Conservation (phyloP, 2,329 filamentous ascomycete genomes). For the Penicillium capsulatum region DNA sequence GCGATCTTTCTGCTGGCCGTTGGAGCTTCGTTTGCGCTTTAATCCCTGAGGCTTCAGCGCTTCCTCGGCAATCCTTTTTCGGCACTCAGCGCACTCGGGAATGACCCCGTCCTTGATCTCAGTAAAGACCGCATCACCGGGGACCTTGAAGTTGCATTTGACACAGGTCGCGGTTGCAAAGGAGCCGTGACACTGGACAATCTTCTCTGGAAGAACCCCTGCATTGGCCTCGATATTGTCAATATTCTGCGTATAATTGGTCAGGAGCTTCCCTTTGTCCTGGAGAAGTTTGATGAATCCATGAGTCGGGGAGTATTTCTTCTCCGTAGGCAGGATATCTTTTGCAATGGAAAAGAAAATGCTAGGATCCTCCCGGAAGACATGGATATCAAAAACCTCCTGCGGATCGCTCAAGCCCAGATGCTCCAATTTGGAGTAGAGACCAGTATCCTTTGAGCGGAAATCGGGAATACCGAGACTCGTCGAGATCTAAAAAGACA, state of each 20-base stretch:
- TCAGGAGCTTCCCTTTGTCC: conserved; percentile 81
- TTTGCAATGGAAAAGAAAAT: conserved; percentile 91
- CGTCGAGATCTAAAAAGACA: conserved; percentile 67
- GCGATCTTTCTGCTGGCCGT: conserved; percentile 48
- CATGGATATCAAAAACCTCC: conserved; percentile 86
- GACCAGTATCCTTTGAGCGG: conserved; percentile 83
- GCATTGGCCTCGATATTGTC: conserved; percentile 90
- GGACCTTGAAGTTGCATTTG: conserved; percentile 69
- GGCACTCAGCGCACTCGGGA: conserved; percentile 71
- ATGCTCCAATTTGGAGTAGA: conserved; percentile 79
- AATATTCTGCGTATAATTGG: conserved; percentile 98
- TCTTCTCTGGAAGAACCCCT: conserved; percentile 72
- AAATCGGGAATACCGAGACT: conserved; percentile 97
- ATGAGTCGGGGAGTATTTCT: conserved; percentile 85
- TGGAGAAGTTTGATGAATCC: conserved; percentile 88
- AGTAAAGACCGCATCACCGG: conserved; percentile 72
- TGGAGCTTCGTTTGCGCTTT: conserved; percentile 53
- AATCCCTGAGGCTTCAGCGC: conserved; percentile 44
- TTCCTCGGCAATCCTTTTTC: conserved; percentile 47
- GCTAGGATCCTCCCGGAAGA: conserved; percentile 79
- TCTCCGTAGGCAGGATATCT: conserved; percentile 77
- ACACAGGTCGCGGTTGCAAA: conserved; percentile 90
- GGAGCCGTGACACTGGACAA: conserved; percentile 94
- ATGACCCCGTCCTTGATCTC: conserved; percentile 73
- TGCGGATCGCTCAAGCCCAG: conserved; percentile 79